These are phyloP conservation scores for Calonectria pseudoturangicola DNA, from an alignment of 2,329 filamentous ascomycete genomes.

Conservation along the genomic window DNA sequence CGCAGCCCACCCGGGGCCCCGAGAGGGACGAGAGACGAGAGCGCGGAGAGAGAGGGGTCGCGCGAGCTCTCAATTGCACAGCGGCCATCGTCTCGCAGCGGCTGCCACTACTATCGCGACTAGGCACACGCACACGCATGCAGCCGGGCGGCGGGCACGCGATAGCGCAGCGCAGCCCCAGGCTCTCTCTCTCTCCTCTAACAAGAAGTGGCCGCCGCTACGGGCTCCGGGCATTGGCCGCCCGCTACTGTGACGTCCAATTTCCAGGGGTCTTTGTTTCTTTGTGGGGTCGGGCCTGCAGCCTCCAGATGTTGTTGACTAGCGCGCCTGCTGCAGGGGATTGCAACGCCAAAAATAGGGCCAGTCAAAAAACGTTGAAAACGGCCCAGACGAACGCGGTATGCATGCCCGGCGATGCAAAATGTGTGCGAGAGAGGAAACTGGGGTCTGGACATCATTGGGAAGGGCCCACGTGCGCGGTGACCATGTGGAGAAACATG, in stretches of 20 bases:
- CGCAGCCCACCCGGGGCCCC: no score
- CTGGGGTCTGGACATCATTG: background rate
- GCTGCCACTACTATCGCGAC: no score
- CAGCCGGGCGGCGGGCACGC: background rate
- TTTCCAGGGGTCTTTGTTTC: slow-evolving; percentile 18
- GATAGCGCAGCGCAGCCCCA: background rate
- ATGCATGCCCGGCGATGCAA: background rate
- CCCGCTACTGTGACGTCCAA: slow-evolving; percentile 17
- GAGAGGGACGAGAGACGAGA: no score
- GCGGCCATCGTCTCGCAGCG: no score
- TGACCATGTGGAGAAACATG: no score
- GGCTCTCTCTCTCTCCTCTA: no score
- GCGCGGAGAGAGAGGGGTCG: no score
- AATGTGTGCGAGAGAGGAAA: background rate
- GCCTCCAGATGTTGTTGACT: background rate
- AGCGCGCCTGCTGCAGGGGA: slow-evolving; percentile 1
- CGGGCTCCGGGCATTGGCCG: slow-evolving; percentile 9
- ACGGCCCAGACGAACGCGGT: background rate
- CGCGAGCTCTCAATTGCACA: no score
- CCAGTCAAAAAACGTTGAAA: background rate
- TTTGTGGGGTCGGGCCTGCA: slow-evolving; percentile 7
- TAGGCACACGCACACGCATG: background rate
- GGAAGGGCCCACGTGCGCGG: no score
- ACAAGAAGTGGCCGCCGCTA: background rate
- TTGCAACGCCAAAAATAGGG: slow-evolving; percentile 4